These are phyloP conservation scores for Mycena polygramma DNA, from an alignment of 768 basidiomycete species.

Conservation along the genomic window DNA sequence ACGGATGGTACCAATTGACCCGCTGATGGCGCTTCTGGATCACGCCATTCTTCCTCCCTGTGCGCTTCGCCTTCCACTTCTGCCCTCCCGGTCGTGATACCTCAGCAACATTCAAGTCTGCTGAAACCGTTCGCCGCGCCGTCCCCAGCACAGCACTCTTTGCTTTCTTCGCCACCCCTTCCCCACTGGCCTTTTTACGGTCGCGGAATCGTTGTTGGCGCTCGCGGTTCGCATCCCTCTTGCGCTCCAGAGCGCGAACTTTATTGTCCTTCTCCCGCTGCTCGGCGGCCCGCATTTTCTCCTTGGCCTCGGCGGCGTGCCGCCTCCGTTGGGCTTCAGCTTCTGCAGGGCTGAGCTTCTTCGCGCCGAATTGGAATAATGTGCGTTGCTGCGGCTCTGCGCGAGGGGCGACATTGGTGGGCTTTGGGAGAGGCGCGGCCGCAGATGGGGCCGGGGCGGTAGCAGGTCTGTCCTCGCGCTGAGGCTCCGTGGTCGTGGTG, in stretches of 20 bases:
- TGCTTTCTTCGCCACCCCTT: neutral
- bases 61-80: constrained; percentile 8
- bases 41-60: constrained; percentile 32
- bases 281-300: neutral
- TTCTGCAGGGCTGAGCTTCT: neutral
- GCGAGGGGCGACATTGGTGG: neutral
- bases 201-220: constrained; percentile 7
- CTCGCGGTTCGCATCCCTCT: neutral
- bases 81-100: neutral
- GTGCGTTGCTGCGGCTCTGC: neutral
- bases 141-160: neutral
- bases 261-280: neutral
- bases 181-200: constrained; percentile 1
- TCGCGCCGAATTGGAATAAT: neutral
- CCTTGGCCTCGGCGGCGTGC: neutral
- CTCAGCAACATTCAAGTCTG: constrained; percentile 6
- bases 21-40: constrained; percentile 16
- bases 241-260: neutral
- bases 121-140: neutral
- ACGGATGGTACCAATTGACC: constrained; percentile 41
- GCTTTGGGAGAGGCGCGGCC: neutral
- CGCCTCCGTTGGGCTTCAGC: neutral
- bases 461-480: no score
- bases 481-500: neutral
- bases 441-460: neutral